Evolutionary conservation across 768 basidiomycete genomes (phyloP).

Genomic region (Tulasnella sp.): DNA sequence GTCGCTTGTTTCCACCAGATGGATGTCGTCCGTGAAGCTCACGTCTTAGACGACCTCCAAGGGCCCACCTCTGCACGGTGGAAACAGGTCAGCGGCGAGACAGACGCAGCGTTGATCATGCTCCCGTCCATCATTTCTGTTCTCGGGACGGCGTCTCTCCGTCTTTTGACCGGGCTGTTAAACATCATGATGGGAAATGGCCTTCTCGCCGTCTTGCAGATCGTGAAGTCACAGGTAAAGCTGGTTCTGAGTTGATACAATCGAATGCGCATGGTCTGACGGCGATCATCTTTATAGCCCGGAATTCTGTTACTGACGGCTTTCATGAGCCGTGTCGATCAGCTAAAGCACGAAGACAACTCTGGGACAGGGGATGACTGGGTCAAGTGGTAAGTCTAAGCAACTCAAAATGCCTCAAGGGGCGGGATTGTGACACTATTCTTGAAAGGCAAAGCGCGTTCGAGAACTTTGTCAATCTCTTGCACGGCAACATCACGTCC

Average conservation of each 20-base stretch:
- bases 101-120: conserved; percentile 77
- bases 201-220: conserved; percentile 44
- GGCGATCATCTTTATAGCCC: conserved; percentile 43
- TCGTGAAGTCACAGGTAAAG: conserved; percentile 74
- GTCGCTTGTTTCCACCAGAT: conserved; percentile 91
- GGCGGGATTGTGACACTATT: too few relatives aligned
- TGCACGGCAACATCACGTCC: conserved; percentile 60
- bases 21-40: conserved; percentile 76
- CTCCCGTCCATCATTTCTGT: conserved; percentile 79
- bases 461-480: conserved; percentile 71
- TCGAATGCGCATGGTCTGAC: background rate
- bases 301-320: conserved; percentile 84
- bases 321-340: conserved; percentile 85
- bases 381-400: conserved; percentile 65
- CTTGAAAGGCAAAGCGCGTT: conserved; percentile 69
- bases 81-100: conserved; percentile 74
- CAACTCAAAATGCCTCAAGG: background rate
- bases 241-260: background rate
- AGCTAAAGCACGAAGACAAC: conserved; percentile 68
- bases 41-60: conserved; percentile 53
- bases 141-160: conserved; percentile 64
- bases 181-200: conserved; percentile 68
- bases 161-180: conserved; percentile 76
- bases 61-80: conserved; percentile 35
- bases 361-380: conserved; percentile 59